Percentiles rank a stretch among this genome's conserved stretches.
Conservation (phyloP, 2,329 filamentous ascomycete species). For the Trichoderma citrinoviride region DNA sequence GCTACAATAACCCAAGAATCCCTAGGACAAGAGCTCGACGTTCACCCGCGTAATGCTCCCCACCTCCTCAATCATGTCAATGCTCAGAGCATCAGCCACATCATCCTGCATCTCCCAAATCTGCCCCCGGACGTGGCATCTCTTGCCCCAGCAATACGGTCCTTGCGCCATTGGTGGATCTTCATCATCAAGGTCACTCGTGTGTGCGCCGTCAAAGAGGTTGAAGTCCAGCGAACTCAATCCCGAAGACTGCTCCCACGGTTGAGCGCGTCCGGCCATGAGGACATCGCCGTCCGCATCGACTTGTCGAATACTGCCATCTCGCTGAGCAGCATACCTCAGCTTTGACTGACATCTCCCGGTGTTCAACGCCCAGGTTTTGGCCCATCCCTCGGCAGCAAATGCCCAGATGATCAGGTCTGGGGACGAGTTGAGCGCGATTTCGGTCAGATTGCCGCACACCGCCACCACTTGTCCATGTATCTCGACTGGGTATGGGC, state of each 20-base stretch:
- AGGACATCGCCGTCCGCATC: conserved; percentile 34
- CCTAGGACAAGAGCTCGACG: conserved; percentile 34
- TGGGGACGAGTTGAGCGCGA: conserved; percentile 35
- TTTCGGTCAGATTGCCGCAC: conserved; percentile 34
- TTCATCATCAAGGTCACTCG: background rate
- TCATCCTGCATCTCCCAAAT: conserved; percentile 21
- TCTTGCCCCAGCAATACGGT: background rate
- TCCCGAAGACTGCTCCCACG: background rate
- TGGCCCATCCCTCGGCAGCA: conserved; percentile 35
- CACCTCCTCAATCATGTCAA: conserved; percentile 37
- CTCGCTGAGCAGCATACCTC: conserved; percentile 29
- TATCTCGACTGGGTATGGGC: conserved; percentile 33
- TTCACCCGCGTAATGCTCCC: conserved; percentile 40
- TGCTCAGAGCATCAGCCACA: conserved; percentile 28
- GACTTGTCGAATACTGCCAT: conserved; percentile 35
- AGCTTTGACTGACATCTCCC: conserved; percentile 25
- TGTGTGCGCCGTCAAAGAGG: conserved; percentile 18
- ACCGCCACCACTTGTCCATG: conserved; percentile 33
- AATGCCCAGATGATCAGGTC: conserved; percentile 39
- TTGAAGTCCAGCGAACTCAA: conserved; percentile 11
- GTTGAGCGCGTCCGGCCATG: conserved; percentile 28
- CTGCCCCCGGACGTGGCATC: conserved; percentile 6
- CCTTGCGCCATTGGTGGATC: background rate
- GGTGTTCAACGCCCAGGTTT: conserved; percentile 34
- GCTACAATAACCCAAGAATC: background rate